Percentiles rank a stretch among this genome's conserved stretches.
These are phyloP conservation scores for Tolypocladium album DNA, from an alignment of 2,329 filamentous ascomycete genomes.

Conservation along the genomic window DNA sequence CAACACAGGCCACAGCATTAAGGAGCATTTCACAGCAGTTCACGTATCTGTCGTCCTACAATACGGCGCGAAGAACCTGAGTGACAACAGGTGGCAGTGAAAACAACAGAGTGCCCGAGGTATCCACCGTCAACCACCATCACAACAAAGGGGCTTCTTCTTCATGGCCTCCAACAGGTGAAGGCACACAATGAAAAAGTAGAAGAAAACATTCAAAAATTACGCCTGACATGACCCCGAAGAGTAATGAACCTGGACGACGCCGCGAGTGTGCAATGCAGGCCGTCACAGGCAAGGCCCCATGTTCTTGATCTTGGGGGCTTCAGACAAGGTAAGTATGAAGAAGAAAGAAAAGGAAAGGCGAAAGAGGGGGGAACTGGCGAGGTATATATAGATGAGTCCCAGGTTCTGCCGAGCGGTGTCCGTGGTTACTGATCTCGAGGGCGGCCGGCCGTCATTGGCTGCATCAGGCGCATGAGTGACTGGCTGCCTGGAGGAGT, in stretches of 20 bases:
- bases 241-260: conserved; percentile 35
- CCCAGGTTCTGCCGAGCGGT: conserved; percentile 6
- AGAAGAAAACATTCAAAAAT: conserved; percentile 33
- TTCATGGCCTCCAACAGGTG: conserved; percentile 27
- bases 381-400: conserved; percentile 2
- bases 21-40: background rate
- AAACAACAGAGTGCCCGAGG: background rate
- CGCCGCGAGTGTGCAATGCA: conserved; percentile 44
- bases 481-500: background rate
- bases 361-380: background rate
- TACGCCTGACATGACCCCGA: conserved; percentile 37
- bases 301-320: conserved; percentile 30
- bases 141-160: conserved; percentile 21
- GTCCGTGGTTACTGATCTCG: conserved; percentile 1
- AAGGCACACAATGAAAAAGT: conserved; percentile 30
- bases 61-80: no score
- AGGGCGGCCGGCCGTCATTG: background rate
- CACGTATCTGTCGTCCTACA: background rate
- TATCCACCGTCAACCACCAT: background rate
- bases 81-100: background rate
- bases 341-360: conserved; percentile 22
- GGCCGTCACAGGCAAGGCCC: conserved; percentile 28
- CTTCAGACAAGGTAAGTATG: conserved; percentile 41
- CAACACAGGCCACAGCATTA: background rate
- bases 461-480: background rate